Base-by-base conservation (phyloP, 257 asterid genomes). In the Primulina eburnea region DNA sequence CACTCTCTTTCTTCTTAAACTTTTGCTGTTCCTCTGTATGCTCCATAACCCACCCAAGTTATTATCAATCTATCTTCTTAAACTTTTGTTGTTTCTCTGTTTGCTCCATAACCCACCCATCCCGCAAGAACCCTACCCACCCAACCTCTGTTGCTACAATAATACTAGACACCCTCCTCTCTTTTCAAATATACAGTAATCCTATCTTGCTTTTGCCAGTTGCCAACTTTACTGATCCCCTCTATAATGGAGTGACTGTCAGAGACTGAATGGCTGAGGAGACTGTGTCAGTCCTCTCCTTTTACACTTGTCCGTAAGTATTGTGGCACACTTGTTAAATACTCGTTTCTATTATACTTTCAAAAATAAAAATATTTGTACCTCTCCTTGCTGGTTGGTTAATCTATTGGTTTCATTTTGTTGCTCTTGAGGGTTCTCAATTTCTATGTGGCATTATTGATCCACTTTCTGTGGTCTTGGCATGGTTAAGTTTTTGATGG, bases 221-320 rank as follows among this genome's bases (percentile, higher is more conserved):
- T 16, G 57, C 57, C 57, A 50, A 43, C 57, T 50, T 50, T 50
- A 50, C 72, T 71, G 76, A 82, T 79, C 78, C 72, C 83, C 72
- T 62, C 76, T 79, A 75, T 86, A 75, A 79, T 76, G 89, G 87
- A 80, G 84, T 78, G 76, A 58, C 50, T 86, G 90, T 87, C 95
- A 89, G 91, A 87, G 84, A 89, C 80, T 85, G 96, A 87, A 85
- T 84, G 97, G 97, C 75, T 88, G 85, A 76, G 83, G 82, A 75
- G 79, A 77, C 87, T 67, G 71, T 72, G 73, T 78, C 81, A 83
- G 77, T 75, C 83, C 76, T 74, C 82, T 68, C 82, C 76, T 71
- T 74, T 80, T 79, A 72, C 90, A 65, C 86, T 80, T 86, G 78
- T 84, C 84, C 71, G 82, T 73, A 72, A 80, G 84, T 77, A 73